These are phyloP conservation scores for Exidia glandulosa DNA, from an alignment of 768 basidiomycete genomes.

Conservation along the genomic window DNA sequence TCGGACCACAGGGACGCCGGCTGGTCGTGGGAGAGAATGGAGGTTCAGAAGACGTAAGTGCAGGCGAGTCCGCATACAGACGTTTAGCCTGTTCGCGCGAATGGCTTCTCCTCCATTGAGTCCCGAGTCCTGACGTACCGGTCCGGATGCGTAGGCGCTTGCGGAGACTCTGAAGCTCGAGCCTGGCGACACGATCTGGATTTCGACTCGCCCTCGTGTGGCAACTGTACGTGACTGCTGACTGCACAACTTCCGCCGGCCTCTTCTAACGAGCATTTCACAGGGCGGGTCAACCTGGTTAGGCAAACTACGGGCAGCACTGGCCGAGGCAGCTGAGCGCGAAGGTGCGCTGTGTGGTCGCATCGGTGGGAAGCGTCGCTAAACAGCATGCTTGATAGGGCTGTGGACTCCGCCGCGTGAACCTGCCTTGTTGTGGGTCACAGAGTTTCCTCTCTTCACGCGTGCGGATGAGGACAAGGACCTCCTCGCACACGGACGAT, in stretches of 20 bases:
- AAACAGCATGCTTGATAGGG: conserved; percentile 26
- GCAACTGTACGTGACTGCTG: conserved; percentile 36
- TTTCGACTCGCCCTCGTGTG: conserved; percentile 37
- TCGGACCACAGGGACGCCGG: neutral
- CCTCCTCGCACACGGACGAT: conserved; percentile 72
- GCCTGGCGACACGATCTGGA: conserved; percentile 47
- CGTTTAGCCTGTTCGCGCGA: no score
- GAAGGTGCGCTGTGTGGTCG: conserved; percentile 35
- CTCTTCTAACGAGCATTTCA: conserved; percentile 10
- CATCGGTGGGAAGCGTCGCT: conserved; percentile 2
- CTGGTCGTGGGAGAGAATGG: neutral
- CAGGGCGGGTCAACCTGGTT: conserved; percentile 83
- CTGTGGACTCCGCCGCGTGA: conserved; percentile 40
- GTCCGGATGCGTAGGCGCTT: conserved; percentile 16
- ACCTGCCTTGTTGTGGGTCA: conserved; percentile 90
- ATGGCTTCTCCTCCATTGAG: no score
- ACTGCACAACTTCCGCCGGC: neutral
- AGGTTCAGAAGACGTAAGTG: neutral
- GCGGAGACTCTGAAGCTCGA: conserved; percentile 33
- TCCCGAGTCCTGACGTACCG: no score
- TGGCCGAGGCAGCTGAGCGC: conserved; percentile 55
- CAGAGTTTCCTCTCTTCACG: conserved; percentile 90
- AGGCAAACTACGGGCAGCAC: conserved; percentile 54
- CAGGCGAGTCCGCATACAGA: no score
- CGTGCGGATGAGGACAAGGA: conserved; percentile 81